Conservation (phyloP, 805 yeast genomes). For the Spathaspora sp. region DNA sequence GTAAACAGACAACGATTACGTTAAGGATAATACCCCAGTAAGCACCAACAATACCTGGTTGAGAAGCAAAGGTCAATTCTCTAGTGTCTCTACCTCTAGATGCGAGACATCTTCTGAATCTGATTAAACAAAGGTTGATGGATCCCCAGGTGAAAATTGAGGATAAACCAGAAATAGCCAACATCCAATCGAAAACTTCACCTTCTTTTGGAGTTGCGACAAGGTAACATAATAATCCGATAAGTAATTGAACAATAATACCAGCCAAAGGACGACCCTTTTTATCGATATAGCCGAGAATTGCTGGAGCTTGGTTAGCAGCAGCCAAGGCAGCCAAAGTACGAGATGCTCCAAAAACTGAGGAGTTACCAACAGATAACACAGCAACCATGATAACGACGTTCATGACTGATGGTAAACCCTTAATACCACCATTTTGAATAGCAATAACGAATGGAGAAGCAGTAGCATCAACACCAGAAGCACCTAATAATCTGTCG, state of each 20-base stretch:
- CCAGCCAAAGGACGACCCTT: conserved; percentile 66
- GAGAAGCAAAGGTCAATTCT: conserved; percentile 53
- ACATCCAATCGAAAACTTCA: conserved; percentile 60
- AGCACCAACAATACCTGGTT: conserved; percentile 52
- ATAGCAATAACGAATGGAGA: conserved; percentile 83
- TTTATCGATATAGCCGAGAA: conserved; percentile 59
- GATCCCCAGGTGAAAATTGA: conserved; percentile 63
- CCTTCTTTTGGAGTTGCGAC: conserved; percentile 55
- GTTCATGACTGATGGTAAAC: conserved; percentile 63
- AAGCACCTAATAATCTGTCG: conserved; percentile 30
- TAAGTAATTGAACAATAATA: conserved; percentile 43
- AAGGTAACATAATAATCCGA: conserved; percentile 64
- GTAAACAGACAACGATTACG: conserved; percentile 50
- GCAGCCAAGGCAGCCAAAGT: conserved; percentile 60
- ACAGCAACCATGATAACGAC: conserved; percentile 67
- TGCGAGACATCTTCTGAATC: conserved; percentile 55
- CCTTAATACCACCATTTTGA: conserved; percentile 57
- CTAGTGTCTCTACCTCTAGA: conserved; percentile 49
- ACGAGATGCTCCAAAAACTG: conserved; percentile 68
- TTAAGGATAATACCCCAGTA: conserved; percentile 48
- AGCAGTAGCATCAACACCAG: conserved; percentile 55
- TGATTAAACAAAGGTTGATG: conserved; percentile 55
- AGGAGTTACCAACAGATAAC: conserved; percentile 70
- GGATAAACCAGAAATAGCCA: conserved; percentile 61
- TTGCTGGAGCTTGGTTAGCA: conserved; percentile 58